Evolutionary conservation across 148 eudicot species (phyloP).

Genomic region (Rhododendron williamsianum): DNA sequence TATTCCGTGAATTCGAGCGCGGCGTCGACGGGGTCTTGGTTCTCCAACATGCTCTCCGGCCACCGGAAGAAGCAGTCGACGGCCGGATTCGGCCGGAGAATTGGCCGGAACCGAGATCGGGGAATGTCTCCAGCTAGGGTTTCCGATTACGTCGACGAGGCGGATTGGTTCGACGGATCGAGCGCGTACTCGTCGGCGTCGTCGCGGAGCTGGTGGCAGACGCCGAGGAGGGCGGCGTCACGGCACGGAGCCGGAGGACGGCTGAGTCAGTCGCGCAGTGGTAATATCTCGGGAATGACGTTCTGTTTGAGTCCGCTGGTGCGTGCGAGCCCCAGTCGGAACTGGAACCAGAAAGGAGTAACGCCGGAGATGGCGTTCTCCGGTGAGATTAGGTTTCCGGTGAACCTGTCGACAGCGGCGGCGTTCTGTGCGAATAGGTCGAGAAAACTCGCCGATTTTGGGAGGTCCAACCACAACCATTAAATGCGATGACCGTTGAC

Average conservation of each 20-base stretch:
- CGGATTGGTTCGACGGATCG: conserved; percentile 22
- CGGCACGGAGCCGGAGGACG: conserved; percentile 14
- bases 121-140: conserved; percentile 70
- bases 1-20: conserved; percentile 16
- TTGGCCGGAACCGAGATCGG: conserved; percentile 20
- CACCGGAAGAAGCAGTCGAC: conserved; percentile 19
- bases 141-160: conserved; percentile 28
- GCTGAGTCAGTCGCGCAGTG: conserved; percentile 5
- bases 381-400: conserved; percentile 49
- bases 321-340: conserved; percentile 43
- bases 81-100: conserved; percentile 5
- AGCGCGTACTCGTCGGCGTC: conserved; percentile 34
- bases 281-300: conserved; percentile 25
- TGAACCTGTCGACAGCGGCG: conserved; percentile 40
- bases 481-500: conserved; percentile 30
- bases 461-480: conserved; percentile 52
- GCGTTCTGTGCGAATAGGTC: conserved; percentile 67
- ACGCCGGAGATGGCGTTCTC: conserved; percentile 32
- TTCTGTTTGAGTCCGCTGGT: conserved; percentile 59
- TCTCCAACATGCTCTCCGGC: conserved; percentile 18
- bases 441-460: conserved; percentile 76
- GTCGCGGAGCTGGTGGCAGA: conserved; percentile 28
- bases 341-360: conserved; percentile 27
- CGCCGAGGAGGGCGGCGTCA: conserved; percentile 29
- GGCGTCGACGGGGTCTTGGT: conserved; percentile 26